Conservation (phyloP, 306 rosid species). For the Castanospermum australe region DNA sequence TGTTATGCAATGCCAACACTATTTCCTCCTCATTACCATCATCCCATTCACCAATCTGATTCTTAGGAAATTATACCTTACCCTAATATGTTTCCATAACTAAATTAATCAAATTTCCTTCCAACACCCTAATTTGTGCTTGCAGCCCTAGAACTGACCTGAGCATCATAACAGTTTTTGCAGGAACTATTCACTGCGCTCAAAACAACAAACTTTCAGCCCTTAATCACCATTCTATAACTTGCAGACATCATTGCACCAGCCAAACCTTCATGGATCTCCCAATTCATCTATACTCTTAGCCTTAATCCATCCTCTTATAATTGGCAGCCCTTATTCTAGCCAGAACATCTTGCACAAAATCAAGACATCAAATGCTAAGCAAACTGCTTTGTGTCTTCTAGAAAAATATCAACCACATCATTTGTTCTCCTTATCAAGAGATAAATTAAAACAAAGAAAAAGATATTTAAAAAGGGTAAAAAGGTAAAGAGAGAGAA, state of each 20-base stretch:
- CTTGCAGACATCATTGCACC: background rate
- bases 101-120: background rate
- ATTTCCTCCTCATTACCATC: background rate
- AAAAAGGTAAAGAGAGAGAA: background rate
- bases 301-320: background rate
- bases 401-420: background rate
- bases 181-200: background rate
- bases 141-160: background rate
- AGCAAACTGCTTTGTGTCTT: background rate
- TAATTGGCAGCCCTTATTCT: background rate
- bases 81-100: background rate
- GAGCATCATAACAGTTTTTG: background rate
- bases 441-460: background rate
- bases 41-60: background rate
- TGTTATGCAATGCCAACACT: background rate
- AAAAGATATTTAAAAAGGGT: background rate
- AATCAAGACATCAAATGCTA: slow-evolving; percentile 4
- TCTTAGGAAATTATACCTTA: background rate
- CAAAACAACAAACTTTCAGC: background rate
- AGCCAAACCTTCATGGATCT: background rate
- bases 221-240: background rate
- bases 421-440: background rate
- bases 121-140: background rate
- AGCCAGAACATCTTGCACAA: background rate
- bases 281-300: background rate